phyloP scores from a whole-genome alignment of 1,284 basidiomycete genomes.

The Mycosarcoma mackinlayi region DNA sequence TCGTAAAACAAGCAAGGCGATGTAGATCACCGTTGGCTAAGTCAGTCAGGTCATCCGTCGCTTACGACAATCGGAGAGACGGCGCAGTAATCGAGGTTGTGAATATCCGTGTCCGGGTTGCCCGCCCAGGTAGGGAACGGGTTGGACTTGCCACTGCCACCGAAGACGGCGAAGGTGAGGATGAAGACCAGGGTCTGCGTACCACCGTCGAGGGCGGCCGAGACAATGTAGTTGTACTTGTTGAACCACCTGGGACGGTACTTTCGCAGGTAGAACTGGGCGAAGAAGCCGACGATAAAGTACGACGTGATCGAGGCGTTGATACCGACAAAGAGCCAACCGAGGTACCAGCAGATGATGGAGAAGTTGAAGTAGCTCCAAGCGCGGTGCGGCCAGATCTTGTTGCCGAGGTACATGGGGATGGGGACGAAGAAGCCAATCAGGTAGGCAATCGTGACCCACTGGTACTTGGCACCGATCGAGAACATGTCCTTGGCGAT shows the following conservation, averaged over 20 bases:
- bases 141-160: slow-evolving; percentile 72
- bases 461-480: slow-evolving; percentile 35
- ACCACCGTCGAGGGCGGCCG: slow-evolving; percentile 72
- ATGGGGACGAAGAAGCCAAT: slow-evolving; percentile 29
- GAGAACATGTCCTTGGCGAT: slow-evolving; percentile 46
- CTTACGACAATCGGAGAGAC: slow-evolving; percentile 13
- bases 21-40: no score
- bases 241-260: slow-evolving; percentile 61
- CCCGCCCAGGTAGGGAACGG: slow-evolving; percentile 48
- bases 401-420: slow-evolving; percentile 32
- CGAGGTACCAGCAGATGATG: slow-evolving; percentile 47
- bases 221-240: slow-evolving; percentile 78
- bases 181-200: slow-evolving; percentile 76
- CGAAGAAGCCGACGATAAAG: slow-evolving; percentile 36
- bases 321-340: slow-evolving; percentile 40
- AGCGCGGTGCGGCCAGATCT: slow-evolving; percentile 35
- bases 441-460: slow-evolving; percentile 34
- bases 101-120: slow-evolving; percentile 16
- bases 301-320: slow-evolving; percentile 31
- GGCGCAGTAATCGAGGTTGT: slow-evolving; percentile 36
- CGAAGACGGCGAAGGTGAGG: slow-evolving; percentile 77
- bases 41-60: no score
- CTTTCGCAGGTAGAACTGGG: slow-evolving; percentile 44
- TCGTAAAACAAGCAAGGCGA: no score
- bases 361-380: slow-evolving; percentile 46